Base-by-base conservation (phyloP, 2,329 filamentous ascomycete species). In the Fusarium abutilonis region DNA sequence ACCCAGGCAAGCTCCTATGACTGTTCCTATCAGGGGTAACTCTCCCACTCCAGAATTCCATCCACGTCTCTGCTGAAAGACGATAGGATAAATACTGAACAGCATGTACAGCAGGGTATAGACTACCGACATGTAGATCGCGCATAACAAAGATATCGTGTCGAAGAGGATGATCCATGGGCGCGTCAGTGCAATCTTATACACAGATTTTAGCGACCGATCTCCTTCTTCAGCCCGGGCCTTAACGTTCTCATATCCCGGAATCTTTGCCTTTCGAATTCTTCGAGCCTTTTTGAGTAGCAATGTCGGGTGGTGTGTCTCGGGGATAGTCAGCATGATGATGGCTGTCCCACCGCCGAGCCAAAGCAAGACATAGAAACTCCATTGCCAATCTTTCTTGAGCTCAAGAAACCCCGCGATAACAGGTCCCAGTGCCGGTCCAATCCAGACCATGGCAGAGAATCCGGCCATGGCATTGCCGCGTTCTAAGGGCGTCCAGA, bases 401-500 rank as follows among this genome's bases (percentile, higher is more conserved):
- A 92, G 87, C 11, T 83, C 82, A 1, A 93, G 78, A 70, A 87
- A 95, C 9, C 90, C 92, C 62, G 92, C 92, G 9, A 88, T 83
- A 9, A 67, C 57, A 13, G 64, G 64, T 8, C 59, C 59, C 26
- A 67, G 41, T 1, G 95, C 80, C 7, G 89, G 89, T 48, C 88
- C 89, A 60, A 90, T 71, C 75, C 93, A 93, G 0, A 91, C 90
- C 2, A 90, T 90, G 1, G 90, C 89, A 15, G 84, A 87, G 75
- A 93, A 94, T 9, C 89, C 88, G 4, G 90, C 90, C 89, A 94
- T 93, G 6, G 91, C 89, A 2, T 93, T 87, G 64, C 90, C 91
- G 38, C 91, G 83, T 74, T 95, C 90, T 72, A 93, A 89, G 34
- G 87, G 90, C 44, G 77, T 84, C 89, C 90, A 94, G 13, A 93